Conservation (phyloP, 306 rosid species). For the Acacia acuminata region DNA sequence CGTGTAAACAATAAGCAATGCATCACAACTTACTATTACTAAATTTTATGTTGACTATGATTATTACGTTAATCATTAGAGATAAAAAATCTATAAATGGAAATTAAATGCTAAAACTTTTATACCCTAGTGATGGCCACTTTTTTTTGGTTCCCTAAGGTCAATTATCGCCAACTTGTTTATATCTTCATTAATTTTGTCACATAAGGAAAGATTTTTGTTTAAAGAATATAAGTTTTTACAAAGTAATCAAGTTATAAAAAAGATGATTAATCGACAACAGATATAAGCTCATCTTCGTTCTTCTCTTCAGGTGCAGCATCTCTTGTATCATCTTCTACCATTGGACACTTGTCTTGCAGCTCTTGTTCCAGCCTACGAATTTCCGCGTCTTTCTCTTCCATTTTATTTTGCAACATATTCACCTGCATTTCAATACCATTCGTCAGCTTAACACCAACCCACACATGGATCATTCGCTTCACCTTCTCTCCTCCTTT, state of each 20-base stretch:
- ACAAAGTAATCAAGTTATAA: conserved; percentile 13
- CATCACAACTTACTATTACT: neutral
- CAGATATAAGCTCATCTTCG: conserved; percentile 34
- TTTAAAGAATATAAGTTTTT: neutral
- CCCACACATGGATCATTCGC: neutral
- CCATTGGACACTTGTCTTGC: conserved; percentile 40
- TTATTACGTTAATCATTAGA: too few species aligned
- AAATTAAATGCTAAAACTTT: neutral
- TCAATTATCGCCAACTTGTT: neutral
- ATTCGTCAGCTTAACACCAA: neutral
- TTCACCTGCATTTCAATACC: conserved; percentile 48
- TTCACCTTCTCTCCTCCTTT: neutral
- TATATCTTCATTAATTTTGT: too few species aligned
- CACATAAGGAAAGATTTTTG: neutral
- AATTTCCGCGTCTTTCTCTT: conserved; percentile 64
- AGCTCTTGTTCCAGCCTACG: conserved; percentile 50
- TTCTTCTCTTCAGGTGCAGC: conserved; percentile 34
- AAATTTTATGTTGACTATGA: neutral
- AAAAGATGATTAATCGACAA: conserved; percentile 27
- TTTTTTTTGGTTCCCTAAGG: too few species aligned
- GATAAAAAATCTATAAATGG: too few species aligned
- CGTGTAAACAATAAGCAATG: neutral
- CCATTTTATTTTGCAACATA: conserved; percentile 67
- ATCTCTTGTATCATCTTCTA: conserved; percentile 40
- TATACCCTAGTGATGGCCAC: neutral